Evolutionary conservation across 345 rosid species (phyloP).

Genomic region (Gossypium australe): DNA sequence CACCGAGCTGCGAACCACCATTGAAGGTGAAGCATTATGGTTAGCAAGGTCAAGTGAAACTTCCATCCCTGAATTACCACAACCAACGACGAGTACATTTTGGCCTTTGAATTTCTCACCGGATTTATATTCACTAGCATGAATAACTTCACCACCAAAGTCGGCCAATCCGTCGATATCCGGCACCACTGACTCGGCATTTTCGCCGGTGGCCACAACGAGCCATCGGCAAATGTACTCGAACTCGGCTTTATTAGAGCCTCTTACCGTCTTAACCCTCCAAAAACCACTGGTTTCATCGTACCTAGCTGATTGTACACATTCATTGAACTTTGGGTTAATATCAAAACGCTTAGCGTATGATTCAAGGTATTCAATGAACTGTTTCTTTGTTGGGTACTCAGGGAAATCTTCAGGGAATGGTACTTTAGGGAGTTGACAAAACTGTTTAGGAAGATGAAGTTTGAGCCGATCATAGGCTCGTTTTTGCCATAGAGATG

Average conservation of each 20-base stretch:
- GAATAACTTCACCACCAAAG: conserved; percentile 66
- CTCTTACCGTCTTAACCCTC: conserved; percentile 55
- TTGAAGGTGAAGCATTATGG: conserved; percentile 58
- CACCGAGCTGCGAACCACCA: conserved; percentile 88
- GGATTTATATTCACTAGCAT: conserved; percentile 68
- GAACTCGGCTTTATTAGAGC: conserved; percentile 42
- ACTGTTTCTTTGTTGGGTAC: conserved; percentile 64
- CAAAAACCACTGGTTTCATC: conserved; percentile 80
- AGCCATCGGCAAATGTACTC: conserved; percentile 93
- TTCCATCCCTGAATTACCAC: conserved; percentile 98
- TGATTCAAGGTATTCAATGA: conserved; percentile 65
- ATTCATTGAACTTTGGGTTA: conserved; percentile 73
- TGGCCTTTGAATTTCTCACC: conserved; percentile 61
- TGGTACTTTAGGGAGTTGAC: conserved; percentile 73
- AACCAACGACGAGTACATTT: conserved; percentile 78
- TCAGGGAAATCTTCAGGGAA: conserved; percentile 74
- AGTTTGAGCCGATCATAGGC: conserved; percentile 80
- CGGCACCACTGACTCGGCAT: conserved; percentile 74
- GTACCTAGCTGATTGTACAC: conserved; percentile 71
- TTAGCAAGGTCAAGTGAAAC: conserved; percentile 82
- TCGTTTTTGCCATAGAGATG: conserved; percentile 72
- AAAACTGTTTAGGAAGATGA: conserved; percentile 78
- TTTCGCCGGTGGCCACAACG: conserved; percentile 93
- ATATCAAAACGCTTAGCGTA: conserved; percentile 58
- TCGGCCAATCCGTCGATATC: conserved; percentile 63